Conservation (phyloP, 2,329 filamentous ascomycete species). For the Aspergillus pseudoterreus region DNA sequence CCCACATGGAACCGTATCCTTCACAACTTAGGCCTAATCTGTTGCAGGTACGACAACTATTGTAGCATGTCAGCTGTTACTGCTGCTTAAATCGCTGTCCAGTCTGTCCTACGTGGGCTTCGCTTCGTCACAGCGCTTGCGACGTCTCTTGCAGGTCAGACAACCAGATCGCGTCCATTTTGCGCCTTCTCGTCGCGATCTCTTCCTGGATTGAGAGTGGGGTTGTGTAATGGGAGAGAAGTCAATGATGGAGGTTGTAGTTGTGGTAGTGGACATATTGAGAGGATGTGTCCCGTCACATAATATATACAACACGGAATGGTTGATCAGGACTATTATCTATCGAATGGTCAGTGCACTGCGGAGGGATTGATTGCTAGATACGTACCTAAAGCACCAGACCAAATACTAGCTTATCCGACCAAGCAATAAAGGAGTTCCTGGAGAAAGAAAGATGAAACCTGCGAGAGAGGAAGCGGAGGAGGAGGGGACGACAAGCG, state of each 20-base stretch:
- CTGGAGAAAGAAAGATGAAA: too few species aligned
- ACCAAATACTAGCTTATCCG: too few species aligned
- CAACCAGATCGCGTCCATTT: conserved; percentile 39
- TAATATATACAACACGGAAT: too few species aligned
- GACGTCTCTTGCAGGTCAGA: conserved; percentile 36
- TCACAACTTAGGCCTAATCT: conserved; percentile 34
- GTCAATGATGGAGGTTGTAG: not conserved
- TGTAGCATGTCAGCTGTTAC: conserved; percentile 9
- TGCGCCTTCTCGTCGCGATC: conserved; percentile 23
- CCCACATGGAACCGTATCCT: conserved; percentile 37
- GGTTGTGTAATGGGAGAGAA: not conserved
- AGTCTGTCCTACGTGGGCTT: conserved; percentile 28
- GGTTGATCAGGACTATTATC: too few species aligned
- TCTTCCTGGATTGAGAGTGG: conserved; percentile 12
- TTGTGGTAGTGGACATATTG: not conserved
- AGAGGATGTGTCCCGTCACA: not conserved
- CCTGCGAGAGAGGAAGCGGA: not conserved
- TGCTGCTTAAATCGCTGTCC: not conserved
- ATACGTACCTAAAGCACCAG: too few species aligned
- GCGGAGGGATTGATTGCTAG: too few species aligned
- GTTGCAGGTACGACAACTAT: conserved; percentile 30
- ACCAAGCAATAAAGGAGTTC: too few species aligned
- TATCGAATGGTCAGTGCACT: too few species aligned
- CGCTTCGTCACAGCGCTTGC: conserved; percentile 37
- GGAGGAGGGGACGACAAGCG: not conserved